Evolutionary conservation across 2,329 filamentous ascomycete species (phyloP), one percentile per base, ranked within the genome.

Genomic region (Phoma sp.): DNA sequence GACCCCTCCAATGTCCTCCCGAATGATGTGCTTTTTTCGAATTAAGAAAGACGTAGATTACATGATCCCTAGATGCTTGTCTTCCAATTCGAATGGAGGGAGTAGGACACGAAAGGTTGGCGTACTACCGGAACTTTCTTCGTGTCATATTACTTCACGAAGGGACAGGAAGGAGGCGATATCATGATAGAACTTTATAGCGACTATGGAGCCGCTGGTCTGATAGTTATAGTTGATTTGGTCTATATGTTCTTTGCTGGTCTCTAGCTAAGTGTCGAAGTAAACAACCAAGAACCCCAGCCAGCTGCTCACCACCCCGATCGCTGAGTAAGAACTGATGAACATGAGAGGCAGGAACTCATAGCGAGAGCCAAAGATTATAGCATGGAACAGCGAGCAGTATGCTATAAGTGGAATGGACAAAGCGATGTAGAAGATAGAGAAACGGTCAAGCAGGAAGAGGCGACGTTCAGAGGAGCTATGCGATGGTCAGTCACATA

Each of bases 331-430:
- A 10, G 90, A 89, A 79, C 93, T 98, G 64, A 88, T 97, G 71
- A 98, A 95, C 93, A 99, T 98, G 65, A 98, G 79, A 24, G 95
- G 95, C 49, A 99, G 77, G 74, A 98, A 99, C 76, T 97, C 91
- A 66, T 90, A 91, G 59, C 80, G 85, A 67, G 86, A 83, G 0
- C 92, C 92, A 77, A 96, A 97, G 4, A 96, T 78, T n/a, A 93
- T 74, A 42, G 86, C 83, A 74, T 99, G 95, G 7, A 95, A 61
- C 45, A 97, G 75, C 9, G 92, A 96, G 74, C 90, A 93, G 76
- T 99, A 99, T 2, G 88, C 76, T 51, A 98, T 91, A 59, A 98
- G 78, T 8, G 93, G 95, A 55, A 98, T 92, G 67, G 92, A 91
- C 55, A 97, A 79, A 0, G 89, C 88, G 66, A 96, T 93, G 73